Evolutionary conservation across 148 eudicot species (phyloP).

Genomic region (Arctostaphylos glauca): DNA sequence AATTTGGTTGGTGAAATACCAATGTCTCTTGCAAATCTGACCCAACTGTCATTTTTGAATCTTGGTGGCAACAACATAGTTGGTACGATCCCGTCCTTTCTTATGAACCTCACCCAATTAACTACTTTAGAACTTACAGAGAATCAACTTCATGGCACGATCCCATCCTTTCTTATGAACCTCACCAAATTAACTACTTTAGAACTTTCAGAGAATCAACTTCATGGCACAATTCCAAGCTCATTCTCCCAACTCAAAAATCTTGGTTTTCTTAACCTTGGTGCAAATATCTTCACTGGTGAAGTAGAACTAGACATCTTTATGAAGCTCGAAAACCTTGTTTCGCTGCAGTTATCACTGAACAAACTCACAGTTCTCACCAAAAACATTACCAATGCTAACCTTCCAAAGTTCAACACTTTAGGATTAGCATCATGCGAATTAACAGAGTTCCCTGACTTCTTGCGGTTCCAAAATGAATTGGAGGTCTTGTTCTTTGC

Average conservation of each 20-base stretch:
- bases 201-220: slow-evolving; percentile 6
- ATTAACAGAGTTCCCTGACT: slow-evolving; percentile 26
- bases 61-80: slow-evolving; percentile 14
- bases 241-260: slow-evolving; percentile 3
- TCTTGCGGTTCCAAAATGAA: neutral
- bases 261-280: neutral
- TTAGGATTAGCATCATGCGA: slow-evolving; percentile 18
- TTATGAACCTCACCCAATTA: no score
- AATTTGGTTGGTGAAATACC: slow-evolving; percentile 4
- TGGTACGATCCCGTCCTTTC: no score
- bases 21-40: slow-evolving; percentile 20
- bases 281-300: neutral
- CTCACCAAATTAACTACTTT: slow-evolving; percentile 9
- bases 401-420: neutral
- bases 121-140: no score
- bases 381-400: slow-evolving; percentile 4
- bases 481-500: neutral
- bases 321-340: slow-evolving; percentile 8
- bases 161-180: slow-evolving; percentile 19
- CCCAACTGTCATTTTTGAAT: neutral
- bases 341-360: neutral
- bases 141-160: no score
- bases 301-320: slow-evolving; percentile 8
- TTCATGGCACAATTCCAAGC: slow-evolving; percentile 17
- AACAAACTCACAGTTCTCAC: neutral